phyloP scores from a whole-genome alignment of 176 grass and related monocot species.

The bread wheat (Triticum aestivum) region DNA sequence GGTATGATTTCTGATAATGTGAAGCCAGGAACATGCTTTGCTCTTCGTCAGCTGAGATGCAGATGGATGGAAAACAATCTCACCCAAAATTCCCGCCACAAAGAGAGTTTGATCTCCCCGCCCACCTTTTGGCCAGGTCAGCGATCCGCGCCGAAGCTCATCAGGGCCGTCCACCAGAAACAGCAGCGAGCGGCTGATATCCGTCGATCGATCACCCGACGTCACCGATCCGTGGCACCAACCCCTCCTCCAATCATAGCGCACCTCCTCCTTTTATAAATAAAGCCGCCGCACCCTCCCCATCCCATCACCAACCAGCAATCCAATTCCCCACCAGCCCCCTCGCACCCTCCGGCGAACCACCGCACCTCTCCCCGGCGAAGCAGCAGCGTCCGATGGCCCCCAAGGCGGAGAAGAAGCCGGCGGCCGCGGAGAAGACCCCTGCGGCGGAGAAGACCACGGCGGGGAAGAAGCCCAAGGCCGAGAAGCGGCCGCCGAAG shows the following conservation, averaged over 20 bases:
- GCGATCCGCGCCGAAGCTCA: too few species aligned
- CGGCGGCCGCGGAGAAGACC: too few species aligned
- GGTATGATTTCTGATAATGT: too few species aligned
- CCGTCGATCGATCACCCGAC: neutral
- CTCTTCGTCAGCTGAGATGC: too few species aligned
- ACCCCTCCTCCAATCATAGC: neutral
- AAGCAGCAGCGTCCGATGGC: neutral
- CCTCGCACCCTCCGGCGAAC: neutral
- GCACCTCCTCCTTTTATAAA: neutral
- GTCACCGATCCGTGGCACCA: neutral
- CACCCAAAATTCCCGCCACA: too few species aligned
- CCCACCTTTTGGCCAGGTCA: too few species aligned
- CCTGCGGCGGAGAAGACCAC: neutral
- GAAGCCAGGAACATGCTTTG: too few species aligned
- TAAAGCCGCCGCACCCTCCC: neutral
- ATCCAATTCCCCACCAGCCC: neutral
- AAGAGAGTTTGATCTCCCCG: too few species aligned
- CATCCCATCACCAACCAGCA: too few species aligned
- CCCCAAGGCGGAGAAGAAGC: neutral
- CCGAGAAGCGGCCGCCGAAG: neutral
- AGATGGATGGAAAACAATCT: too few species aligned
- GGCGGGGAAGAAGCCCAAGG: neutral
- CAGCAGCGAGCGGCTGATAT: too few species aligned
- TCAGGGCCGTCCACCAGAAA: too few species aligned
- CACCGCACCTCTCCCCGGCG: neutral